phyloP scores from a whole-genome alignment of 306 rosid species.

The Trifolium pratense region DNA sequence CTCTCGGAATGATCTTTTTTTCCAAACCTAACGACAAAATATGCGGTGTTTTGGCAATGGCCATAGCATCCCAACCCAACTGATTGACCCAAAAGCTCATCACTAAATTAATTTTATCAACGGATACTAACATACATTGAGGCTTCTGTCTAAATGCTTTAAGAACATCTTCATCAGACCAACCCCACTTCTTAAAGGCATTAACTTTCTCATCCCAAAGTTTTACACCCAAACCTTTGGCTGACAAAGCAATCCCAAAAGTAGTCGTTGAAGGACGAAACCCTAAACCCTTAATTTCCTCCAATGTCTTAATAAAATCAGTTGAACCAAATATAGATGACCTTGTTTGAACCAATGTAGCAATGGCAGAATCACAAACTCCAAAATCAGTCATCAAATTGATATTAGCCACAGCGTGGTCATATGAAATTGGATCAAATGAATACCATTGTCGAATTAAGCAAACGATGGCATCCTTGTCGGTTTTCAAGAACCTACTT shows the following conservation, averaged over 20 bases:
- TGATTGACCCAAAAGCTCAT: no score
- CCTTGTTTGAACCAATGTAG: not conserved
- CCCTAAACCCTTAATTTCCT: not conserved
- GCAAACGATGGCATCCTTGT: not conserved
- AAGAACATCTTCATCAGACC: conserved; percentile 46
- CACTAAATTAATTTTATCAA: no score
- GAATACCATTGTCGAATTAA: no score
- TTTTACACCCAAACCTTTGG: no score
- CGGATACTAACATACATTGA: no score
- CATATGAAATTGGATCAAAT: no score
- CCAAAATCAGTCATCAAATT: not conserved
- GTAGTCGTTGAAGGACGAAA: not conserved
- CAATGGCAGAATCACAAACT: not conserved
- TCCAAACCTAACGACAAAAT: conserved; percentile 40
- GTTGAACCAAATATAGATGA: not conserved
- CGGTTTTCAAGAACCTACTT: not conserved
- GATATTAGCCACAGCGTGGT: not conserved
- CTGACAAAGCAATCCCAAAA: not conserved
- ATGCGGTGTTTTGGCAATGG: no score
- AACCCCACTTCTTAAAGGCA: conserved; percentile 59
- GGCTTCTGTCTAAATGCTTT: no score
- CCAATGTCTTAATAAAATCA: not conserved
- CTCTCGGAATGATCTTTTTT: conserved; percentile 55
- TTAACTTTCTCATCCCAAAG: conserved; percentile 51
- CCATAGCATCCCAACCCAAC: no score